phyloP scores from a whole-genome alignment of 371 early-diverging fungal genomes.

The Gilbertella persicaria region DNA sequence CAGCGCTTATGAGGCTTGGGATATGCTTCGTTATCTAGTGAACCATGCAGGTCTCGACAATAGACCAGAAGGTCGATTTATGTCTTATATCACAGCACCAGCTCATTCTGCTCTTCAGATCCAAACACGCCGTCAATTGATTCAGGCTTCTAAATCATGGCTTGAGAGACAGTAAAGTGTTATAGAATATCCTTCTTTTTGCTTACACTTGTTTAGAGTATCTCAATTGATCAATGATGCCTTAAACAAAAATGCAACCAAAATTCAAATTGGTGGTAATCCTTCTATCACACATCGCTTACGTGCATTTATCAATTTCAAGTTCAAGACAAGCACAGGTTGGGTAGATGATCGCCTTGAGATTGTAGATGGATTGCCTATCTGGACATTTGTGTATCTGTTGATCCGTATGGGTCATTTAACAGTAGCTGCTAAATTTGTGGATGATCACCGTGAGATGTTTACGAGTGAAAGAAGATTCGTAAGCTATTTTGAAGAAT shows the following conservation, averaged over 20 bases:
- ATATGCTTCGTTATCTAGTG: constrained; percentile 10
- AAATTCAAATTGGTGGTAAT: constrained; percentile 19
- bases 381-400: constrained; percentile 85
- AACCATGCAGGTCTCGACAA: constrained; percentile 3
- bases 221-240: constrained; percentile 5
- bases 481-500: constrained; percentile 67
- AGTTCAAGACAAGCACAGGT: constrained; percentile 14
- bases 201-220: constrained; percentile 1
- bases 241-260: constrained; percentile 18
- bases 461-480: constrained; percentile 65
- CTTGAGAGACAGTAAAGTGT: constrained; percentile 25
- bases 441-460: constrained; percentile 53
- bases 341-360: constrained; percentile 31
- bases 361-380: constrained; percentile 63
- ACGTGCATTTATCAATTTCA: constrained; percentile 12
- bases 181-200: not conserved
- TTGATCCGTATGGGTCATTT: constrained; percentile 77
- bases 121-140: constrained; percentile 12
- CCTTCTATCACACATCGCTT: constrained; percentile 24
- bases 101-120: constrained; percentile 2
- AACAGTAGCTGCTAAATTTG: constrained; percentile 66
- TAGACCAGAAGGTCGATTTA: constrained; percentile 17
- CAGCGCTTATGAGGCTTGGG: constrained; percentile 16
- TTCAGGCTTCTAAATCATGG: constrained; percentile 21
- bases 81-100: constrained; percentile 11